Base-by-base conservation (phyloP, 1,284 basidiomycete genomes). In the Boletus nobilissimus region DNA sequence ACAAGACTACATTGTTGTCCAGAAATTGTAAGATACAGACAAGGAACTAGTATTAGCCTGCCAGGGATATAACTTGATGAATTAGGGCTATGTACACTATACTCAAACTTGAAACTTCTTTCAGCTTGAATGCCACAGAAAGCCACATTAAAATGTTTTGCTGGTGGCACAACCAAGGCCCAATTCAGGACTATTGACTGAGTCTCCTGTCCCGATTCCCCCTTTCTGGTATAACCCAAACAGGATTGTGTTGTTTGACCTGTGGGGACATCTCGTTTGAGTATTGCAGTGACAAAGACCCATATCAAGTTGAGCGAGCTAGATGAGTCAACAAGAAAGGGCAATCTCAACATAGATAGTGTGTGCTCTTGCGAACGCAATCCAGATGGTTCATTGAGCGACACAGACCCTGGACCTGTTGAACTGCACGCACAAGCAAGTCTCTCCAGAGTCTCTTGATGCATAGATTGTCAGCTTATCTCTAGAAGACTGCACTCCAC, bases 231-330 rank as follows among this genome's bases (percentile, higher is more conserved):
- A 89, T 76, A 94, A 96, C 80, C 90, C 92, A 5, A 86, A 83
- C 81, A 97, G 97, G 91, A 98, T 99, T 84, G 97, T 98, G 46
- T 94, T 94, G 5, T 95, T 99, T 85, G 98, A 99, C 85, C 97
- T 97, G 0, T 99, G 94, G 92, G 97, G 97, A 6, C 97, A 99
- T 84, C 89, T 46, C 89, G 96, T n/a, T 97, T 96, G 2, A 96
- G 95, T 77, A 98, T 98, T 81, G 95, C 97, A 5, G 92, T 98
- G 75, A 99, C 97, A 22, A 94, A 93, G 82, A 94, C 94, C 5
- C 94, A 97, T 83, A 92, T 97, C 88, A 97, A 97, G 89, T 89
- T 97, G 85, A 94, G 94, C 84, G 98, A 99, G 87, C 89, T 99
- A 65, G 98, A 99, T 86, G 95, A 96, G 77, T 89, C 89, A 3